Evolutionary conservation across 129 eudicot genomes (phyloP).

Genomic region (Arctium minus): DNA sequence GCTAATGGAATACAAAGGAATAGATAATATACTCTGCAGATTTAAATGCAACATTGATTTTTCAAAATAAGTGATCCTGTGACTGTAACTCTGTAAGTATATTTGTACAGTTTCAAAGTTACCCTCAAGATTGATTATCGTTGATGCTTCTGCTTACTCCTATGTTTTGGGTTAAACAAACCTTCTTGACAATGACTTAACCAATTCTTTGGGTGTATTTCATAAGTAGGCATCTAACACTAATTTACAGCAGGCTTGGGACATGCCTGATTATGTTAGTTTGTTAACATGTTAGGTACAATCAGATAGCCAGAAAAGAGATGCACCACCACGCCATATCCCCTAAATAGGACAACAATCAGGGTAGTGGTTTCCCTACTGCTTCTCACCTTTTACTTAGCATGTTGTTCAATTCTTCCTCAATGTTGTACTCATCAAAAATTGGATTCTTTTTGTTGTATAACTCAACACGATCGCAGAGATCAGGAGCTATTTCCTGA

Average conservation of each 20-base stretch:
- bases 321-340: background rate
- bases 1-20: background rate
- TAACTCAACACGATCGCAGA: slow-evolving; percentile 82
- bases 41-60: background rate
- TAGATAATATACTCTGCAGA: background rate
- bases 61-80: background rate
- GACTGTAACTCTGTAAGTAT: no score
- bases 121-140: no score
- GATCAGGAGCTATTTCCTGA: slow-evolving; percentile 88
- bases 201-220: no score
- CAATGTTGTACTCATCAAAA: slow-evolving; percentile 85
- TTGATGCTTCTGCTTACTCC: background rate
- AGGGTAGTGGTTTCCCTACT: background rate
- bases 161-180: background rate
- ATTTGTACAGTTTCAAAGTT: no score
- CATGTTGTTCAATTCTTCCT: slow-evolving; percentile 82
- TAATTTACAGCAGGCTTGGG: background rate
- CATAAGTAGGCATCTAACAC: background rate
- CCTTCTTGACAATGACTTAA: no score
- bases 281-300: background rate
- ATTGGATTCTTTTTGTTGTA: slow-evolving; percentile 79
- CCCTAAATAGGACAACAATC: background rate
- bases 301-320: background rate
- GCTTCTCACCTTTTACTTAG: slow-evolving; percentile 76
- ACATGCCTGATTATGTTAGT: background rate